Evolutionary conservation across 2,329 filamentous ascomycete species (phyloP).

Genomic region (Cladosporium sp.): DNA sequence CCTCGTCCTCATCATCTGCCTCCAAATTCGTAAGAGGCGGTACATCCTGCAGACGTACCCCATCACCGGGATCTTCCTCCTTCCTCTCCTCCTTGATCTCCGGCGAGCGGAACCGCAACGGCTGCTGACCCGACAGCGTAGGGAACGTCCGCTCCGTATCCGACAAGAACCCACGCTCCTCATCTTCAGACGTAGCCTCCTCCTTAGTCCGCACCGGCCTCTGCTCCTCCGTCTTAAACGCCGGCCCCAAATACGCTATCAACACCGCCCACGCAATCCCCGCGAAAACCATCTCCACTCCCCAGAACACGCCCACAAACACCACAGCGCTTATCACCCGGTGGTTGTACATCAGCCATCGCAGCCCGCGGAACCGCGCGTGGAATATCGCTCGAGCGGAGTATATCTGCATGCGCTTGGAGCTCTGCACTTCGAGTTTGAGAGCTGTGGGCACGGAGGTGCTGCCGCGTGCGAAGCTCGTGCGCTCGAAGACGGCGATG

Average conservation of each 20-base stretch:
- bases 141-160: constrained; percentile 53
- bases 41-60: not conserved
- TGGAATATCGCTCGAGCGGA: constrained; percentile 65
- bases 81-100: constrained; percentile 34
- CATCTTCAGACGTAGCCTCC: constrained; percentile 20
- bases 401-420: constrained; percentile 73
- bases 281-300: constrained; percentile 68
- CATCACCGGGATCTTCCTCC: constrained; percentile 21
- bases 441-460: constrained; percentile 55
- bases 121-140: constrained; percentile 45
- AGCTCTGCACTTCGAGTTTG: constrained; percentile 69
- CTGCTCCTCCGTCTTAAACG: constrained; percentile 15
- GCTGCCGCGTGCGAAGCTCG: constrained; percentile 62
- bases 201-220: constrained; percentile 26
- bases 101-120: constrained; percentile 36
- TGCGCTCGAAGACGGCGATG: constrained; percentile 71
- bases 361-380: constrained; percentile 73
- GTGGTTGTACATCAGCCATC: constrained; percentile 85
- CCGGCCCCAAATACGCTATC: constrained; percentile 41
- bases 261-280: constrained; percentile 64
- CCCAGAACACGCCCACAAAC: constrained; percentile 75
- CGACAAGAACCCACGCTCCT: constrained; percentile 37
- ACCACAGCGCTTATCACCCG: constrained; percentile 67
- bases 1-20: constrained; percentile 48
- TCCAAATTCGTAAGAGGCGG: constrained; percentile 10